A percentile compares a stretch with the other conserved stretches of the same genome.
phyloP scores from a whole-genome alignment of 2,329 filamentous ascomycete genomes.

The Monascus ruber region DNA sequence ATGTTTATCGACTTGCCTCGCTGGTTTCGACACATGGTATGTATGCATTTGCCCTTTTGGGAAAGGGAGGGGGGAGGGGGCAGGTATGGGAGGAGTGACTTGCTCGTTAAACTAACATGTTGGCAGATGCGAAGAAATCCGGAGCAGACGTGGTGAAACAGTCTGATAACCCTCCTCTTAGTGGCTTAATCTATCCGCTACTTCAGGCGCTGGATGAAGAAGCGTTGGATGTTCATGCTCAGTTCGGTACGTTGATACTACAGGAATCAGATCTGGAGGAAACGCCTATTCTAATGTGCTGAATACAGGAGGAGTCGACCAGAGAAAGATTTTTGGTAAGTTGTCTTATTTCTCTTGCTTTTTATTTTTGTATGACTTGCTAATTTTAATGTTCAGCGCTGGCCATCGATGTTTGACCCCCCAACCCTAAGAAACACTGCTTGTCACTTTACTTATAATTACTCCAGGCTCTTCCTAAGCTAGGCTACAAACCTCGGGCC shows the following conservation, averaged over 20 bases:
- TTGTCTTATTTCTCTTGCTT: constrained; percentile 79
- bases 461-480: neutral
- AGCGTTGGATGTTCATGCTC: constrained; percentile 74
- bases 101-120: constrained; percentile 26
- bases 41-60: constrained; percentile 41
- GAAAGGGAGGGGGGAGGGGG: no score
- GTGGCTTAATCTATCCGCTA: constrained; percentile 68
- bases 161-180: constrained; percentile 61
- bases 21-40: constrained; percentile 41
- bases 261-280: neutral
- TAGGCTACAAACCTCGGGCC: constrained; percentile 42
- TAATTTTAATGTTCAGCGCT: constrained; percentile 9
- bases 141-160: constrained; percentile 95
- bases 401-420: neutral
- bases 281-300: constrained; percentile 4
- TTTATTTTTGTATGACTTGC: constrained; percentile 69
- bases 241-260: constrained; percentile 50
- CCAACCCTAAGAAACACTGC: neutral
- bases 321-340: constrained; percentile 18
- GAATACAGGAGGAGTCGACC: constrained; percentile 39
- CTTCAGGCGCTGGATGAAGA: constrained; percentile 88
- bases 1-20: constrained; percentile 65
- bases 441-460: neutral
- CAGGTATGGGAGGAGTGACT: no score
- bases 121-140: constrained; percentile 74